A percentile compares a stretch with the other conserved stretches of the same genome.
These are phyloP conservation scores for Tephrocybe sp. DNA, from an alignment of 768 basidiomycete species.

Conservation along the genomic window DNA sequence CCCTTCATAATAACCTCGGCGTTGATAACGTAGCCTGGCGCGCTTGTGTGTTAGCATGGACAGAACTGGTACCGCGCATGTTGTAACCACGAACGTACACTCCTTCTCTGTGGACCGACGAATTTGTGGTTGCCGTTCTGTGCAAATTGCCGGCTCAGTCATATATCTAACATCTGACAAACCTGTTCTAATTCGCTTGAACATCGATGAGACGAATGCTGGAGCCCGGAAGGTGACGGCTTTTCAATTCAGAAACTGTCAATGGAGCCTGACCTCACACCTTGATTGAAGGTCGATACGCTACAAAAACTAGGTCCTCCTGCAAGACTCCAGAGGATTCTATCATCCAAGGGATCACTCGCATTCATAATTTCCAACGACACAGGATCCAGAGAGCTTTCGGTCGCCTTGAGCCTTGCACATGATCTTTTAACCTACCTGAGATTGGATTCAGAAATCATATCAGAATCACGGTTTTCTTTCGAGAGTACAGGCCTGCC, in stretches of 20 bases:
- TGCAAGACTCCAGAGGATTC: constrained; percentile 66
- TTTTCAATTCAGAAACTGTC: too few species aligned
- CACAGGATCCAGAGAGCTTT: constrained; percentile 34
- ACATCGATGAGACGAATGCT: neutral
- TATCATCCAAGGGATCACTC: constrained; percentile 54
- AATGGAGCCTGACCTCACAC: too few species aligned
- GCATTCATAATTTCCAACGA: constrained; percentile 53
- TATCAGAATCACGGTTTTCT: constrained; percentile 31
- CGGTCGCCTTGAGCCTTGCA: constrained; percentile 64
- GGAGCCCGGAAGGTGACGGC: constrained; percentile 3
- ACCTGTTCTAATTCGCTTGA: constrained; percentile 15
- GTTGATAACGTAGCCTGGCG: constrained; percentile 22
- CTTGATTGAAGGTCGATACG: neutral
- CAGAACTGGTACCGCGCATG: constrained; percentile 14
- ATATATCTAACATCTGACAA: constrained; percentile 9
- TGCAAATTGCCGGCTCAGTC: constrained; percentile 18
- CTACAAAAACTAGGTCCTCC: constrained; percentile 27
- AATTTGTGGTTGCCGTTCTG: constrained; percentile 13
- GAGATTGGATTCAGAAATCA: constrained; percentile 65
- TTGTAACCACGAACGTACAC: constrained; percentile 31
- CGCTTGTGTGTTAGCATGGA: constrained; percentile 31
- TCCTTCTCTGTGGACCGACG: constrained; percentile 27
- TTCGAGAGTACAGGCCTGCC: constrained; percentile 24
- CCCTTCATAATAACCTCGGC: neutral
- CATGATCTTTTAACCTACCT: constrained; percentile 71